Conservation (phyloP, 2,329 filamentous ascomycete species). For the Calonectria hongkongensis region DNA sequence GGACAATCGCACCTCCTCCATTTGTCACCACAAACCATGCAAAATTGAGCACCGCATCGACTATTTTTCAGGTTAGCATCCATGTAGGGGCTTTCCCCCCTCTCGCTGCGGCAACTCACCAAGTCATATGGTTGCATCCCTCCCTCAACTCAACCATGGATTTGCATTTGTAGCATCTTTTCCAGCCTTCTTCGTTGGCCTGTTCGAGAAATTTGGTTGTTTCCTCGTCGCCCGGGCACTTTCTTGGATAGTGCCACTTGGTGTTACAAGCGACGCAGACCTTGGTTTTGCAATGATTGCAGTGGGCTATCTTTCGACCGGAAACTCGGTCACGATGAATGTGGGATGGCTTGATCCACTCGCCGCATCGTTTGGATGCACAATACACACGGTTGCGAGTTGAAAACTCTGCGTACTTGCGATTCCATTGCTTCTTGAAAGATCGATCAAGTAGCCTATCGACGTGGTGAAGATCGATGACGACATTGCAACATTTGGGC, state of each 20-base stretch:
- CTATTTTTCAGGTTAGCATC: constrained; percentile 60
- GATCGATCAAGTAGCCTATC: constrained; percentile 82
- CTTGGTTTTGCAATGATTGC: constrained; percentile 81
- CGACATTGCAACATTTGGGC: constrained; percentile 84
- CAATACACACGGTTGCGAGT: constrained; percentile 87
- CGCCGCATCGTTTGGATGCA: constrained; percentile 81
- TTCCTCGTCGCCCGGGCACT: constrained; percentile 84
- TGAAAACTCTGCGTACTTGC: constrained; percentile 85
- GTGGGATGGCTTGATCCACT: constrained; percentile 85
- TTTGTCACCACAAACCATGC: constrained; percentile 87
- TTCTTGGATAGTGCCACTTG: constrained; percentile 81
- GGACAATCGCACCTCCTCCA: constrained; percentile 92
- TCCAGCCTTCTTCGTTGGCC: constrained; percentile 82
- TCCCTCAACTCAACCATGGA: constrained; percentile 86
- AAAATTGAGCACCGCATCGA: constrained; percentile 89
- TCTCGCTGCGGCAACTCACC: constrained; percentile 69
- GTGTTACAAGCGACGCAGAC: constrained; percentile 85
- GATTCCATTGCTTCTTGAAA: constrained; percentile 89
- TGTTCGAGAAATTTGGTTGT: constrained; percentile 78
- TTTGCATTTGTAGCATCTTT: constrained; percentile 84
- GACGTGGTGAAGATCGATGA: constrained; percentile 86
- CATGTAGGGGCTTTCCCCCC: constrained; percentile 9
- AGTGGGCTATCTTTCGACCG: constrained; percentile 80
- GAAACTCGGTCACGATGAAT: constrained; percentile 75
- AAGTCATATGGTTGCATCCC: constrained; percentile 92